These are phyloP conservation scores for Leishmania tropica DNA, from an alignment of 208 protist species.

Conservation along the genomic window DNA sequence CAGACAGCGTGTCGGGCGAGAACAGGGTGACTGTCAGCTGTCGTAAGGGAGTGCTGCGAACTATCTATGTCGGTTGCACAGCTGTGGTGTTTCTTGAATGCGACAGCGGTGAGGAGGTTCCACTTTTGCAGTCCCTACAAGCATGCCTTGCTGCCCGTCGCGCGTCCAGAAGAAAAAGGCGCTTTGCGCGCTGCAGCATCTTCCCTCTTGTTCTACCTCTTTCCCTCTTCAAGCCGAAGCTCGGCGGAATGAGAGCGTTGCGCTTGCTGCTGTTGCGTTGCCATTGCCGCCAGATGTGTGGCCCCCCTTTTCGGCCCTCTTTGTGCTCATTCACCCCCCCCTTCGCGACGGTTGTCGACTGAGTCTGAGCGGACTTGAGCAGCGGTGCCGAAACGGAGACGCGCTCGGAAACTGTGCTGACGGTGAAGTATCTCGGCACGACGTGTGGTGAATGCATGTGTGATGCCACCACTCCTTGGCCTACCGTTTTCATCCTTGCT, in stretches of 20 bases:
- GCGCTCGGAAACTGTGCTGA: not conserved
- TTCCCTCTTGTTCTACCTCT: not conserved
- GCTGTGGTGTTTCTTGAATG: not conserved
- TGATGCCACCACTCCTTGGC: not conserved
- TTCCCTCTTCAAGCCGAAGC: not conserved
- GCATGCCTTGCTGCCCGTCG: not conserved
- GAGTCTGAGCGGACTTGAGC: not conserved
- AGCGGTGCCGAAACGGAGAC: not conserved
- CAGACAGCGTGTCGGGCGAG: not conserved
- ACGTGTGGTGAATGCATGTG: not conserved
- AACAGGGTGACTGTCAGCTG: not conserved
- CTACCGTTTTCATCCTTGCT: not conserved
- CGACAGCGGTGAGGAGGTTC: not conserved
- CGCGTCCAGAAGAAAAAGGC: not conserved
- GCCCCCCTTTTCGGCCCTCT: not conserved
- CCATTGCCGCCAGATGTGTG: not conserved
- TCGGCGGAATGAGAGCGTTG: slow-evolving; percentile 1
- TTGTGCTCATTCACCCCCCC: not conserved
- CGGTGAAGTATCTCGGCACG: not conserved
- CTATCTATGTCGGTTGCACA: not conserved
- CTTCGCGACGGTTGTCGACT: not conserved
- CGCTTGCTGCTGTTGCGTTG: not conserved
- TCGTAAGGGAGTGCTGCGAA: not conserved
- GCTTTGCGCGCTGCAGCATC: not conserved
- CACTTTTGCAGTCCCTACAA: too few relatives aligned